Evolutionary conservation across 139 green algal genomes (phyloP), one percentile per base, ranked within the genome.

Genomic region (Coccomyxa sp.): DNA sequence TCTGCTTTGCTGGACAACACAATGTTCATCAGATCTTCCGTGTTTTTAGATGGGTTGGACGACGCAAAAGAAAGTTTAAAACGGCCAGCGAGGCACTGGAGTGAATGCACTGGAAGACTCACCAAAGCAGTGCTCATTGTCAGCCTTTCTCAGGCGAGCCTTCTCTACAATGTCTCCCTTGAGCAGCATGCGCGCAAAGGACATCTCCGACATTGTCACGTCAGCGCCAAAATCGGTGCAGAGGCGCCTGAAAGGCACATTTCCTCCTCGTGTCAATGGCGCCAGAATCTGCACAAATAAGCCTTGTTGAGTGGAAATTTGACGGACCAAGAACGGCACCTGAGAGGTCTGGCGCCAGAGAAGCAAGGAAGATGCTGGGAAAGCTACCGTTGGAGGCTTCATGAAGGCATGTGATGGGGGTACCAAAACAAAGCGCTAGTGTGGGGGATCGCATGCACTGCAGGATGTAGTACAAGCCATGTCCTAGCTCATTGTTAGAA

Each of bases 161-260:
- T 74, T 74, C 81, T 95, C 88, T 4, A 87, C 79, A 0, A 58
- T 69, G 80, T 93, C 72, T 8, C 55, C 71, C 37, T 75, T 74
- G 35, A 84, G 33, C 36, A 84, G 70, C 33, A 75, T 24, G 29
- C 75, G 54, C 10, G 79, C 79, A 71, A 76, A 82, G 55, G 31
- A 70, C 94, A 98, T 98, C 79, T 98, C 94, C 10, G 70, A 86
- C 74, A 91, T 89, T 7, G 90, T 94, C 18, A 92, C 88, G 18
- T 92, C 78, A 33, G 83, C 86, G 0, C 88, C 90, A 78, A 94
- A 94, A 27, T 91, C 82, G 14, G 79, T 79, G 80, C 88, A 93
- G 5, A 97, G 86, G 27, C 86, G 82, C 35, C 92, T 84, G 82
- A 95, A 97, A 0, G 93, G 91, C 44, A 96, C 54, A 70, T 95